A percentile compares a stretch with the other conserved stretches of the same genome.
These are phyloP conservation scores for Kwoniella sp. DNA, from an alignment of 768 basidiomycete species.

Conservation along the genomic window DNA sequence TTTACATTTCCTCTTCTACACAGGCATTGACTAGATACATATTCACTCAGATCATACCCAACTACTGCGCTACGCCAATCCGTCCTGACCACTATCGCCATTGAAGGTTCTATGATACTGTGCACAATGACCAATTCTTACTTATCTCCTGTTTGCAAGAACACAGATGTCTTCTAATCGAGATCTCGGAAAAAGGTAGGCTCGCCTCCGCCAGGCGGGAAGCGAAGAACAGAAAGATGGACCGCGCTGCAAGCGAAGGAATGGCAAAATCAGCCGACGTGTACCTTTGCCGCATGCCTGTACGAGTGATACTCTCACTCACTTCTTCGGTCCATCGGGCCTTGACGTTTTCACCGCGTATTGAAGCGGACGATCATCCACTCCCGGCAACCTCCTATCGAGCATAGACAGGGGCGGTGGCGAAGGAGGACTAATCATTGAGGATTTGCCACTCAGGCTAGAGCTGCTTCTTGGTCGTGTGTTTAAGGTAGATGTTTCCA, in stretches of 20 bases:
- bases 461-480: not conserved
- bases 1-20: no score
- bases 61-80: no score
- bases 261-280: no score
- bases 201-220: conserved; percentile 8
- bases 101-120: no score
- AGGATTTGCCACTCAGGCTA: not conserved
- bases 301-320: no score
- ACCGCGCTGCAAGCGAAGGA: conserved; percentile 13
- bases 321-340: conserved; percentile 13
- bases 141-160: no score
- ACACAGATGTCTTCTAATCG: not conserved
- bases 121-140: no score
- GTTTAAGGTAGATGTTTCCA: not conserved
- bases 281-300: no score
- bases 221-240: conserved; percentile 12
- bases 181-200: conserved; percentile 12
- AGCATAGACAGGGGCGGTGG: conserved; percentile 4
- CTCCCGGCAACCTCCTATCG: conserved; percentile 1
- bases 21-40: no score
- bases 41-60: no score
- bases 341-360: conserved; percentile 11
- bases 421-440: not conserved
- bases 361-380: conserved; percentile 8
- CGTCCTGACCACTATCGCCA: no score